These are phyloP conservation scores for Astrocystis sublimbata DNA, from an alignment of 495 filamentous ascomycete genomes.

Conservation along the genomic window DNA sequence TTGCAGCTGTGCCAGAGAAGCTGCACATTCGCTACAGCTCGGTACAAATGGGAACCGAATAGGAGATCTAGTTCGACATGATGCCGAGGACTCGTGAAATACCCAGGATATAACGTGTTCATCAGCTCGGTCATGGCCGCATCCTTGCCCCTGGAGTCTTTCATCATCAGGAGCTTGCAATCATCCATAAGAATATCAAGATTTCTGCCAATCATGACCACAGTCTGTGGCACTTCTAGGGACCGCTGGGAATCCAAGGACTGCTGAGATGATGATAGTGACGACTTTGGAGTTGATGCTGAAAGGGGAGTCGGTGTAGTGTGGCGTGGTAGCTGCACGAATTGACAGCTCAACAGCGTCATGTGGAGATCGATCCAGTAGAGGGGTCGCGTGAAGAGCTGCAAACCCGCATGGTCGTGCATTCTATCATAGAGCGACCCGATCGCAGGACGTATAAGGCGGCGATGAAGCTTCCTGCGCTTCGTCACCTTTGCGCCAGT, in stretches of 20 bases:
- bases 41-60: slow-evolving; percentile 36
- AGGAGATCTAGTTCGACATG: slow-evolving; percentile 37
- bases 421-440: slow-evolving; percentile 52
- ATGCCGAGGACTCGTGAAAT: slow-evolving; percentile 26
- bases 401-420: slow-evolving; percentile 40
- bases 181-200: slow-evolving; percentile 36
- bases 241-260: slow-evolving; percentile 8
- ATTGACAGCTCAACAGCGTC: slow-evolving; percentile 40
- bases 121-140: slow-evolving; percentile 39
- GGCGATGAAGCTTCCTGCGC: slow-evolving; percentile 18
- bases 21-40: slow-evolving; percentile 34
- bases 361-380: slow-evolving; percentile 50
- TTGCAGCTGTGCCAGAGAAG: slow-evolving; percentile 38
- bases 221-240: slow-evolving; percentile 28
- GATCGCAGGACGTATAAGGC: slow-evolving; percentile 34
- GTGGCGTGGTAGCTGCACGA: slow-evolving; percentile 35
- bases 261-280: neutral
- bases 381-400: slow-evolving; percentile 45
- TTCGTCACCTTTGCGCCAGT: slow-evolving; percentile 12
- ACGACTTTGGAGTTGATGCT: neutral
- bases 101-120: slow-evolving; percentile 36
- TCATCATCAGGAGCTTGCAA: neutral
- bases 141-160: slow-evolving; percentile 22
- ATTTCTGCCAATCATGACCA: slow-evolving; percentile 29
- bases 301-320: slow-evolving; percentile 30